phyloP scores from a whole-genome alignment of 768 basidiomycete species.

The Calocybe cyanea region DNA sequence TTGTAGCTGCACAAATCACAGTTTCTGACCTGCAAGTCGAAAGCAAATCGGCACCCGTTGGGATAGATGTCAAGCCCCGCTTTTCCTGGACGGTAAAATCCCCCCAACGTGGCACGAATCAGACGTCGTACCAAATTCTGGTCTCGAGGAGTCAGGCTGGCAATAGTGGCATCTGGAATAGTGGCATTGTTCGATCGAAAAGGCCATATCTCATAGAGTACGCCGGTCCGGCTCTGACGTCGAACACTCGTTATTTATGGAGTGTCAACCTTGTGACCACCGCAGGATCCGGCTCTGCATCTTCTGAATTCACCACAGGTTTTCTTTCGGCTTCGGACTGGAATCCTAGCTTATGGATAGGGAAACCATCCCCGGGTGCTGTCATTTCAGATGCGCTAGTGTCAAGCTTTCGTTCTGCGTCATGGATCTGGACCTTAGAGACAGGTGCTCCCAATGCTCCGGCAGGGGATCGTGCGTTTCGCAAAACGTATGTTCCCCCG shows the following conservation, averaged over 20 bases:
- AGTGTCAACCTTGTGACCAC: slow-evolving; percentile 20
- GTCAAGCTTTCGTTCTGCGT: slow-evolving; percentile 17
- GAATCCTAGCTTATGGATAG: slow-evolving; percentile 25
- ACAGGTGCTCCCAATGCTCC: slow-evolving; percentile 17
- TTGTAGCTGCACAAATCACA: slow-evolving; percentile 6
- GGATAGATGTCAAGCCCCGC: slow-evolving; percentile 23
- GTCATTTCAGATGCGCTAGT: slow-evolving; percentile 16
- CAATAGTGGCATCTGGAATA: slow-evolving; percentile 21
- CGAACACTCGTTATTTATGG: slow-evolving; percentile 25
- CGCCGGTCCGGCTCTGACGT: slow-evolving; percentile 19
- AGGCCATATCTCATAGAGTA: slow-evolving; percentile 23
- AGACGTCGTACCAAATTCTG: slow-evolving; percentile 22
- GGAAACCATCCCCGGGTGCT: slow-evolving; percentile 16
- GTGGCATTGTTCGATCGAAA: slow-evolving; percentile 16
- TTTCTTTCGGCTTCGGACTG: slow-evolving; percentile 21
- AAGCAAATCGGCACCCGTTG: slow-evolving; percentile 20
- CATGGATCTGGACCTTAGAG: slow-evolving; percentile 29
- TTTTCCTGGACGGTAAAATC: slow-evolving; percentile 26
- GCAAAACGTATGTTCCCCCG: slow-evolving; percentile 22
- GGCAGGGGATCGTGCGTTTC: slow-evolving; percentile 24
- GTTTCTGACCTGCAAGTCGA: slow-evolving; percentile 19
- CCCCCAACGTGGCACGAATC: slow-evolving; percentile 11
- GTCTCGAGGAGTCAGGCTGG: slow-evolving; percentile 18
- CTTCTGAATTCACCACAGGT: slow-evolving; percentile 24
- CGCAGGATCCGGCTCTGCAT: slow-evolving; percentile 17